These are phyloP conservation scores for Rhipidocladum racemiflorum DNA, from an alignment of 176 grass and related monocot species.

Conservation along the genomic window DNA sequence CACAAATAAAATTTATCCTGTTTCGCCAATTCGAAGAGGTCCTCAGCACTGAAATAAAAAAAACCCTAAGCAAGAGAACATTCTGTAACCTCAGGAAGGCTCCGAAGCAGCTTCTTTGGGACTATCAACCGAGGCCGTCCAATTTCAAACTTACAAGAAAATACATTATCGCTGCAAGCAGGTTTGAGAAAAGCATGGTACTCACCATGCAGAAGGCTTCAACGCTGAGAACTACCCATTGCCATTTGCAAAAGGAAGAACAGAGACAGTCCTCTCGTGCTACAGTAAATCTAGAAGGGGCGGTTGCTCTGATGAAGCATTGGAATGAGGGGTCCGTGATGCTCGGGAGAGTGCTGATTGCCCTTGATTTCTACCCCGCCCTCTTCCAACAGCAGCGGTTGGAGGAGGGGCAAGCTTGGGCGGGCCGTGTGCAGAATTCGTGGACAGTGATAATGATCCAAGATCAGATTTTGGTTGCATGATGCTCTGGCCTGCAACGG, in stretches of 20 bases:
- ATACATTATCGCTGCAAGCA: not conserved
- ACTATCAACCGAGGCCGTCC: slow-evolving; percentile 8
- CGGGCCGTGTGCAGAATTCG: slow-evolving; percentile 37
- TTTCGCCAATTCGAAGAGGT: not conserved
- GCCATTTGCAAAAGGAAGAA: slow-evolving; percentile 4
- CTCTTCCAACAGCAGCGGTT: slow-evolving; percentile 73
- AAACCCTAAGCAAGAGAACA: slow-evolving; percentile 31
- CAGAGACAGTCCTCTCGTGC: slow-evolving; percentile 7
- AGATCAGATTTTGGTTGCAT: slow-evolving; percentile 49
- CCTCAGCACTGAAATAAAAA: slow-evolving; percentile 16
- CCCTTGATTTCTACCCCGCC: slow-evolving; percentile 86
- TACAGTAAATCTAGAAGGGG: slow-evolving; percentile 84
- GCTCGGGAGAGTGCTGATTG: slow-evolving; percentile 63
- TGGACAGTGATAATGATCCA: slow-evolving; percentile 40
- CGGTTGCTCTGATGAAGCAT: slow-evolving; percentile 54
- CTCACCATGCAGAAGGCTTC: slow-evolving; percentile 11
- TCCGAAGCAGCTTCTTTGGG: slow-evolving; percentile 11
- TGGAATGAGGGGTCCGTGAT: slow-evolving; percentile 53
- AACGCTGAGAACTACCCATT: slow-evolving; percentile 1
- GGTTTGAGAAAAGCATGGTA: not conserved
- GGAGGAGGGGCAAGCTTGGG: slow-evolving; percentile 85
- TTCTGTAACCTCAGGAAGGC: slow-evolving; percentile 19
- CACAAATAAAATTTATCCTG: slow-evolving; percentile 35
- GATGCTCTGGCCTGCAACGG: slow-evolving; percentile 36
- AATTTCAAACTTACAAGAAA: slow-evolving; percentile 26